Evolutionary conservation across 2,329 filamentous ascomycete genomes (phyloP), one percentile per base, ranked within the genome.

Genomic region (Aspergillus unguis): DNA sequence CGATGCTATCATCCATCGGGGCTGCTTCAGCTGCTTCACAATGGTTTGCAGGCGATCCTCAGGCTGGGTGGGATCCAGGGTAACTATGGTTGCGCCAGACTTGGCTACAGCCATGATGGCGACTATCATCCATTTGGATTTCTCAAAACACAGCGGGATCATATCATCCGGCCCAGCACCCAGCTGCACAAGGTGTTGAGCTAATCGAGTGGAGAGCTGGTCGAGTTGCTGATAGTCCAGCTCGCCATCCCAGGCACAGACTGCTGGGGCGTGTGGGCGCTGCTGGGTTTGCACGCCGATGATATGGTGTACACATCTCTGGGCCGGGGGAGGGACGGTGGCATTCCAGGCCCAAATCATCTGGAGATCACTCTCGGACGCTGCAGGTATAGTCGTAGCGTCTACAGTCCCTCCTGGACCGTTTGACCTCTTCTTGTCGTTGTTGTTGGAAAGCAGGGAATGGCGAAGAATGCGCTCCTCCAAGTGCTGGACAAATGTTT

Each of bases 201-300:
- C 47, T 33, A 26, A 23, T 29, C n/a, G 35, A 36, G 4, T 38
- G 6, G 52, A 27, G 2, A 46, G 23, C 6, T 8, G 3, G 9
- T 54, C 46, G 10, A 54, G 42, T 27, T 50, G 41, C 4, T 9
- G 9, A n/a, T 54, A 54, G 4, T 46, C 43, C 11, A 54, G 26
- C 25, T 37, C 8, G 9, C 46, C 46, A 25, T 54, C 52, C 29
- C 36, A 32, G 28, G 47, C 35, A 7, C n/a, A 40, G 4, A 54
- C 47, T 11, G 52, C 52, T 10, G n/a, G 5, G n/a, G 36, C 37
- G 2, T 43, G 8, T 1, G 52, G 52, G 17, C 17, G 17, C 17
- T 17, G 17, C 17, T 17, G 17, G 17, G 17, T 17, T 17, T 17
- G 17, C 17, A 17, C 17, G 17, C 17, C 17, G 17, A 17, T 17